phyloP scores from a whole-genome alignment of 768 basidiomycete species.

The Suillus decipiens region DNA sequence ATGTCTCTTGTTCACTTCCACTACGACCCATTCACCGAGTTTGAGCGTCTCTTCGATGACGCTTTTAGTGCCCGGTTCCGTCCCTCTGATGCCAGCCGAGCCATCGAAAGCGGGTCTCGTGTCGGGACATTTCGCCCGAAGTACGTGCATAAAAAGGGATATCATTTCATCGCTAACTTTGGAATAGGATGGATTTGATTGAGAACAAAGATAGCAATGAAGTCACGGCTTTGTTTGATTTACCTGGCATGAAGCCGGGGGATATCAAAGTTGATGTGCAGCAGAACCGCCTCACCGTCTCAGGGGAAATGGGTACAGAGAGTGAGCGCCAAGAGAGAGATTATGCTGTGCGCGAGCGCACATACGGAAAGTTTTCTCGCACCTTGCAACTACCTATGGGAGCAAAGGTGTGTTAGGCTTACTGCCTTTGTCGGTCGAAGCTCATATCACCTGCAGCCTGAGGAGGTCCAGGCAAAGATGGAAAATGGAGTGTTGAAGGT shows the following conservation, averaged over 20 bases:
- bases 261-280: conserved; percentile 54
- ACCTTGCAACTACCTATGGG: conserved; percentile 49
- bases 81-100: conserved; percentile 16
- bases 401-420: conserved; percentile 36
- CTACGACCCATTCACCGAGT: conserved; percentile 44
- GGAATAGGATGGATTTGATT: conserved; percentile 53
- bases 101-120: conserved; percentile 14
- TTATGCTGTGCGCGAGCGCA: conserved; percentile 44
- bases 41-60: conserved; percentile 48
- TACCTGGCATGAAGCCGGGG: conserved; percentile 55
- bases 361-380: conserved; percentile 50
- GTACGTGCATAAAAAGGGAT: conserved; percentile 18
- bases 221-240: conserved; percentile 58
- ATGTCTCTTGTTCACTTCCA: conserved; percentile 30
- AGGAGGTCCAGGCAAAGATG: conserved; percentile 45
- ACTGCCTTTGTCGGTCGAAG: not conserved
- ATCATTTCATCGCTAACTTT: not conserved
- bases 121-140: conserved; percentile 30
- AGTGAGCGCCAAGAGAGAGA: conserved; percentile 37
- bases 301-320: conserved; percentile 45
- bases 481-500: conserved; percentile 54
- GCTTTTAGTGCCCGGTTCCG: conserved; percentile 32
- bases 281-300: conserved; percentile 49
- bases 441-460: conserved; percentile 21
- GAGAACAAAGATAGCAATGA: conserved; percentile 47